These are phyloP conservation scores for Tuber borchii DNA, from an alignment of 495 filamentous ascomycete genomes.

Conservation along the genomic window DNA sequence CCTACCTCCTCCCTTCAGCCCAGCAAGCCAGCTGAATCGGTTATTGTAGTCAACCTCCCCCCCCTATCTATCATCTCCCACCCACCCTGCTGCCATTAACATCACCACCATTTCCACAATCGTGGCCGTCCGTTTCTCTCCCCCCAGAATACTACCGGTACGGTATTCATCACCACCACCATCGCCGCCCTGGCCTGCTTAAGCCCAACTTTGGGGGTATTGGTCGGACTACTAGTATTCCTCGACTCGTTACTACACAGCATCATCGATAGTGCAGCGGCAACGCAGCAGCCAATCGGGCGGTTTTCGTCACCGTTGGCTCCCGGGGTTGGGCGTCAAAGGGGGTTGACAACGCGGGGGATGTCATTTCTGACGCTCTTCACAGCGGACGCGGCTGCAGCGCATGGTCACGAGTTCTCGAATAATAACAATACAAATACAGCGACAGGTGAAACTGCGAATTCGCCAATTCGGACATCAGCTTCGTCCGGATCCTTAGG, in stretches of 20 bases:
- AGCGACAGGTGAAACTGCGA: slow-evolving; percentile 9
- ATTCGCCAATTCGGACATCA: slow-evolving; percentile 5
- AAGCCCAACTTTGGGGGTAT: neutral
- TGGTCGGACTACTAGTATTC: neutral
- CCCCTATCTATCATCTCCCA: neutral
- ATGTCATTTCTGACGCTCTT: slow-evolving; percentile 46
- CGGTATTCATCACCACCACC: neutral
- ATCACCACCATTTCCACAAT: neutral
- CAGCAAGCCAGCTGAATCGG: neutral
- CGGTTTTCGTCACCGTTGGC: neutral
- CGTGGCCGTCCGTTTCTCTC: neutral
- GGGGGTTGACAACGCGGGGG: slow-evolving; percentile 1
- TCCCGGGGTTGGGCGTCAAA: neutral
- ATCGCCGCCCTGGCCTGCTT: neutral
- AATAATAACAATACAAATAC: slow-evolving; percentile 4
- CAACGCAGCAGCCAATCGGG: neutral
- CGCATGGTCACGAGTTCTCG: slow-evolving; percentile 42
- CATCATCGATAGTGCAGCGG: neutral
- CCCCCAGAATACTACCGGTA: neutral
- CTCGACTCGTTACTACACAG: neutral
- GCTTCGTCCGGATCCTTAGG: neutral
- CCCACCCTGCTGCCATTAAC: neutral
- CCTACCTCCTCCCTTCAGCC: neutral
- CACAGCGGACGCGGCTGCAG: slow-evolving; percentile 52
- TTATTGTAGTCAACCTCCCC: neutral